Conservation (phyloP, 495 filamentous ascomycete genomes). For the Neurospora africana region DNA sequence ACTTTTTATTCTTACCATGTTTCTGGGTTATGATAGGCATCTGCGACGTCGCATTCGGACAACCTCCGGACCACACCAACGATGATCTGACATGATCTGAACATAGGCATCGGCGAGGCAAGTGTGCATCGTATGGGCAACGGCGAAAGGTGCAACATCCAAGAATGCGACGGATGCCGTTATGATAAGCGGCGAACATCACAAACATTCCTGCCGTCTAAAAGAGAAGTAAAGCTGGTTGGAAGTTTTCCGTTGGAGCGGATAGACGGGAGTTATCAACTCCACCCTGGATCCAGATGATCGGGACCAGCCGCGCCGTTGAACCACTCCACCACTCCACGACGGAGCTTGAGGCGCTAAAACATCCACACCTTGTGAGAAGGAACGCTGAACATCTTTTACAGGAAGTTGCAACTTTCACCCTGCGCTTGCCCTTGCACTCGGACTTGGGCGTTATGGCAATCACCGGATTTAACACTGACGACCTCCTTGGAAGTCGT, state of each 20-base stretch:
- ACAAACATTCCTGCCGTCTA: background rate
- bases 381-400: background rate
- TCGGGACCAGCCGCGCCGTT: background rate
- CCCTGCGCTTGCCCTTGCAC: background rate
- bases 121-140: background rate
- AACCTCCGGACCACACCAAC: background rate
- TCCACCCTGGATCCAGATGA: background rate
- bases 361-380: background rate
- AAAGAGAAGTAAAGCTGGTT: background rate
- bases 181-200: background rate
- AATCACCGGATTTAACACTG: background rate
- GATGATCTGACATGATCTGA: background rate
- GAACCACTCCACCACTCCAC: background rate
- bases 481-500: background rate
- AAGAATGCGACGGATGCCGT: background rate
- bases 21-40: background rate
- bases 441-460: background rate
- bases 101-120: background rate
- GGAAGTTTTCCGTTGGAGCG: background rate
- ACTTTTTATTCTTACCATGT: background rate
- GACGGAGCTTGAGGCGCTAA: background rate
- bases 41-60: background rate
- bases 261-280: background rate
- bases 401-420: background rate
- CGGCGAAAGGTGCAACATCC: background rate